Percentiles rank a stretch among this genome's conserved stretches.
These are phyloP conservation scores for Pseudogymnoascus sp. DNA, from an alignment of 2,329 filamentous ascomycete genomes.

Conservation along the genomic window DNA sequence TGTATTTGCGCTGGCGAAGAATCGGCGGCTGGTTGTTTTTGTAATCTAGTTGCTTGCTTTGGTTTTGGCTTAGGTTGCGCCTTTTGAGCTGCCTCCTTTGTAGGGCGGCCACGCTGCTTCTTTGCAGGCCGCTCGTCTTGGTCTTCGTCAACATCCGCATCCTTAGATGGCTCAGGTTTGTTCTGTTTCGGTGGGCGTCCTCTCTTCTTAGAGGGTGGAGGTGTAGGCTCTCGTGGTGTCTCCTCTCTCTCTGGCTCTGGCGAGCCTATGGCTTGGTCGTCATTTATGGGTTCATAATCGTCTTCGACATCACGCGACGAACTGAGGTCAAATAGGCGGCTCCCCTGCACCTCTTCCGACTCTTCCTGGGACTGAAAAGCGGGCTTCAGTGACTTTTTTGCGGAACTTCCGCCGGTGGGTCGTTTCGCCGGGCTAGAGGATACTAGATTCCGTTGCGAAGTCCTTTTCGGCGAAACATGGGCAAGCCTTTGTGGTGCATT, in stretches of 20 bases:
- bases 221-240: conserved; percentile 15
- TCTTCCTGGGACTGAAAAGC: conserved; percentile 2
- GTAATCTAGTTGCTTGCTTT: conserved; percentile 13
- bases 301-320: not conserved
- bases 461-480: conserved; percentile 1
- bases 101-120: conserved; percentile 18
- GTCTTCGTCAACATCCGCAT: conserved; percentile 29
- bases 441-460: conserved; percentile 19
- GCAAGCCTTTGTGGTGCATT: conserved; percentile 9
- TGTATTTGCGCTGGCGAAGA: conserved; percentile 22
- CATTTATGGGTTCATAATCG: not conserved
- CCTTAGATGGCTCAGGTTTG: conserved; percentile 9
- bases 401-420: not conserved
- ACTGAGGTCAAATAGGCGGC: conserved; percentile 2
- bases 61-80: conserved; percentile 9
- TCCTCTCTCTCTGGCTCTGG: not conserved
- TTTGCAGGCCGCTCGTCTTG: conserved; percentile 32
- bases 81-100: not conserved
- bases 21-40: conserved; percentile 10
- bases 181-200: conserved; percentile 16
- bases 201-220: conserved; percentile 19
- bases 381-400: not conserved
- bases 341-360: not conserved
- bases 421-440: not conserved
- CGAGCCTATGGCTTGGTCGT: not conserved